A percentile compares a stretch with the other conserved stretches of the same genome.
phyloP scores from a whole-genome alignment of 2,329 filamentous ascomycete genomes.

The Phyllosticta citriasiana region DNA sequence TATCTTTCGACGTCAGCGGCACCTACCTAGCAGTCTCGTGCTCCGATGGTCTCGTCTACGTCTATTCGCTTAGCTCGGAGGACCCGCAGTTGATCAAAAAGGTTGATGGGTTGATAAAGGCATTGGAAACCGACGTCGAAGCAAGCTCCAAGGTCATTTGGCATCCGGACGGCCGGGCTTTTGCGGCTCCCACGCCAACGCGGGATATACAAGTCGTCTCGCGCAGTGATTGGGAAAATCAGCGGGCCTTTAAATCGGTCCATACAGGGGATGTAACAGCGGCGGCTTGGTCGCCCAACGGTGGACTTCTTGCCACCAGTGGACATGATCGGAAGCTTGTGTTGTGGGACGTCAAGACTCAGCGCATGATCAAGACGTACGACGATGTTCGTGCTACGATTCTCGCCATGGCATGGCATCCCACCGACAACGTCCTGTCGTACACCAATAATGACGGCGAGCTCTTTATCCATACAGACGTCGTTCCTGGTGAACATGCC shows the following conservation, averaged over 20 bases:
- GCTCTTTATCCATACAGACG: slow-evolving; percentile 75
- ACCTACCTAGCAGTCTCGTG: slow-evolving; percentile 70
- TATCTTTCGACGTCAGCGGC: slow-evolving; percentile 76
- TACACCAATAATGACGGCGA: slow-evolving; percentile 92
- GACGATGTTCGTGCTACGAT: slow-evolving; percentile 66
- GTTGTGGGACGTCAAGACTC: slow-evolving; percentile 84
- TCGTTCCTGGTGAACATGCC: slow-evolving; percentile 43
- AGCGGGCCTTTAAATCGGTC: slow-evolving; percentile 66
- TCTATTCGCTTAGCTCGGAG: slow-evolving; percentile 73
- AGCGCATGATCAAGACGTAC: slow-evolving; percentile 66
- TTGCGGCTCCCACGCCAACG: slow-evolving; percentile 74
- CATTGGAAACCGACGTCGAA: slow-evolving; percentile 67
- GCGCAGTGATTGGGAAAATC: slow-evolving; percentile 80
- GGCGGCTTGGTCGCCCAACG: slow-evolving; percentile 88
- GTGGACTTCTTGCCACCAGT: slow-evolving; percentile 65
- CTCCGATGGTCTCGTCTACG: slow-evolving; percentile 78
- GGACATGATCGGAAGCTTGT: slow-evolving; percentile 53
- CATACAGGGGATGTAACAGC: slow-evolving; percentile 81
- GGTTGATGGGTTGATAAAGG: slow-evolving; percentile 75
- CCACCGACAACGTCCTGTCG: slow-evolving; percentile 74
- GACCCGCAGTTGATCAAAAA: slow-evolving; percentile 73
- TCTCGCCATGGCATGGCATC: slow-evolving; percentile 83
- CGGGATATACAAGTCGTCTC: slow-evolving; percentile 77
- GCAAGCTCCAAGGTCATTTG: slow-evolving; percentile 66
- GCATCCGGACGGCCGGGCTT: slow-evolving; percentile 91